Evolutionary conservation across 1,284 basidiomycete species (phyloP).

Genomic region (Ganoderma sinense): DNA sequence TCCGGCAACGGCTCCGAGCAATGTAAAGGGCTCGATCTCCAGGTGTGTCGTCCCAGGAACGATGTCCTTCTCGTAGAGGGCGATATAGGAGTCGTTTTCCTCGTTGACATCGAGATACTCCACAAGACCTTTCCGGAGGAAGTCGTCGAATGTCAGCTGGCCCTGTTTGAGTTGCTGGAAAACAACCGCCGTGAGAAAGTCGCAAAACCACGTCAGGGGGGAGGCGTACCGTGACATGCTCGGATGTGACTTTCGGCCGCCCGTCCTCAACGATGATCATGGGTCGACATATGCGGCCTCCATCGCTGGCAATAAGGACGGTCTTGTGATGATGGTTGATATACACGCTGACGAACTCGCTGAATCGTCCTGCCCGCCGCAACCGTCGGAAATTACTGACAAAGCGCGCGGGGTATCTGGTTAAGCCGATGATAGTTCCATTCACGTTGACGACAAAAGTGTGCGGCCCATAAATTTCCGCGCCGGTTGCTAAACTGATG

Average conservation of each 20-base stretch:
- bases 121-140: slow-evolving; percentile 93
- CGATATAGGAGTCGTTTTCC: slow-evolving; percentile 98
- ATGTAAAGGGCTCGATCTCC: slow-evolving; percentile 98
- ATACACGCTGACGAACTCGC: slow-evolving; percentile 97
- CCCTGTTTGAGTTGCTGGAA: slow-evolving; percentile 82
- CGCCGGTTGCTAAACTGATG: slow-evolving; percentile 91
- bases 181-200: slow-evolving; percentile 18
- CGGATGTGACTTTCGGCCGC: slow-evolving; percentile 78
- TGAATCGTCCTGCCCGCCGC: slow-evolving; percentile 90
- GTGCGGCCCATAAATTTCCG: slow-evolving; percentile 93
- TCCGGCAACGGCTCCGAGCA: slow-evolving; percentile 97
- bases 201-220: not conserved
- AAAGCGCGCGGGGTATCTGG: slow-evolving; percentile 87
- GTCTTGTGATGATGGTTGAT: slow-evolving; percentile 96
- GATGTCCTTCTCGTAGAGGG: slow-evolving; percentile 93
- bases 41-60: slow-evolving; percentile 89
- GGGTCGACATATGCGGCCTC: slow-evolving; percentile 97
- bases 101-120: slow-evolving; percentile 99
- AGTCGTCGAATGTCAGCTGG: slow-evolving; percentile 91
- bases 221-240: slow-evolving; percentile 78
- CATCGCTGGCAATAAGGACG: slow-evolving; percentile 97
- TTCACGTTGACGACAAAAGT: slow-evolving; percentile 98
- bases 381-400: slow-evolving; percentile 92
- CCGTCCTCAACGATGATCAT: slow-evolving; percentile 97
- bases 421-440: slow-evolving; percentile 95